Base-by-base conservation (phyloP, 208 protist species). In the Blastocrithidia nonstop region DNA sequence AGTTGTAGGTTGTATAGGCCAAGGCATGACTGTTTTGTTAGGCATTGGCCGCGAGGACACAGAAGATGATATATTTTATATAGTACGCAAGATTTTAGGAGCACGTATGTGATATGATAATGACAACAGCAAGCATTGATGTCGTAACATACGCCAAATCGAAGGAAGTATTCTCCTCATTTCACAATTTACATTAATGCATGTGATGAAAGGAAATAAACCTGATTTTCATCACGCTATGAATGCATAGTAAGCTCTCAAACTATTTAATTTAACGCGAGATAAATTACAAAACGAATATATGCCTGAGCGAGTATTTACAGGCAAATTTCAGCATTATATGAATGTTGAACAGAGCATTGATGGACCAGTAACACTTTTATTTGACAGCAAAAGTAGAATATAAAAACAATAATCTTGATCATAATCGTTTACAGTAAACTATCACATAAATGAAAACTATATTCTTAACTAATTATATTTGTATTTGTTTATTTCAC, bases 181-280 rank as follows among this genome's bases (percentile, higher is more conserved):
- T 26, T 90, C 78, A 15, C 88, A 95, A 57, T 95, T 95, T 51
- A 95, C 88, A 27, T 57, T 95, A 17, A 87, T 74, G 61, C 74
- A 88, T 47, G 66, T 78, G 20, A 69, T 93, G 48, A 93, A 93
- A 47, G 88, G 88, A 27, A 88, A 68, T 42, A 93, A 89, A 43
- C 81, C 81, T 3, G 88, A 95, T 57, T 95, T 95, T 50, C 88
- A 95, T 54, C 52, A 82, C 43, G 88, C 88, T 19, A 93, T 93
- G 84, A 50, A 57, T 17, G 57, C 72, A 2, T 71, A 82, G 9
- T 45, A 66, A 1, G 81, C 88, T 8, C 50, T 65, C 7, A 57
- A 48, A 7, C 69, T 95, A 61, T 95, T 93, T 62, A 62, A 89
- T 57, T 33, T 39, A 16, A 50, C 91, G 9, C 72, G 85, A 16